A percentile compares a stretch with the other conserved stretches of the same genome.
These are phyloP conservation scores for Olyra latifolia DNA, from an alignment of 176 grass and related monocot species.

Conservation along the genomic window DNA sequence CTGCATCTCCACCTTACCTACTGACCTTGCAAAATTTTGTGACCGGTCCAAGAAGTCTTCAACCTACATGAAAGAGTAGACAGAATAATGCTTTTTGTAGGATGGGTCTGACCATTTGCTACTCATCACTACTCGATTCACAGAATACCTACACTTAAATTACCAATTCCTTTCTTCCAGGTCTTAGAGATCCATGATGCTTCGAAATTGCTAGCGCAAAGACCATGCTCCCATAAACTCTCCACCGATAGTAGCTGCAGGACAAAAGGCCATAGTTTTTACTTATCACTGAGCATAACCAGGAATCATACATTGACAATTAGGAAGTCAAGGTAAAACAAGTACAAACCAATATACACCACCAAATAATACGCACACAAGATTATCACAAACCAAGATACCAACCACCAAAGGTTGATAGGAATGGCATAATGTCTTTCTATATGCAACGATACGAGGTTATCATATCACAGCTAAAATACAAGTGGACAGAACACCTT, in stretches of 20 bases:
- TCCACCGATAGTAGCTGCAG: constrained; percentile 69
- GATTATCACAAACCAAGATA: background rate
- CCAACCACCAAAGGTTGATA: background rate
- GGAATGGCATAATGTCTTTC: background rate
- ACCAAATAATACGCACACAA: background rate
- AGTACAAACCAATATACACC: background rate
- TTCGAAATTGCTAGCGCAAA: constrained; percentile 81
- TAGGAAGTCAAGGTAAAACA: background rate
- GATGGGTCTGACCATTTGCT: background rate
- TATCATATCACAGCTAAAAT: too few relatives aligned
- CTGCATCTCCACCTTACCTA: constrained; percentile 61
- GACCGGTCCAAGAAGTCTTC: constrained; percentile 89
- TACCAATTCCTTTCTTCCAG: constrained; percentile 52
- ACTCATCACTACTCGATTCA: background rate
- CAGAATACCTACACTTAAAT: constrained; percentile 65
- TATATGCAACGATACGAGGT: background rate
- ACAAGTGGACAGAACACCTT: too few relatives aligned
- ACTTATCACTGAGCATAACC: constrained; percentile 1
- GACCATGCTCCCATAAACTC: constrained; percentile 76
- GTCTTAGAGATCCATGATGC: constrained; percentile 80
- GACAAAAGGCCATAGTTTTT: constrained; percentile 13
- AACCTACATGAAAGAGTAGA: constrained; percentile 52
- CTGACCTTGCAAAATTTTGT: constrained; percentile 78
- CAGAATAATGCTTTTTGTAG: background rate
- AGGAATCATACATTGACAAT: background rate